These are phyloP conservation scores for Sporisorium graminicola DNA, from an alignment of 1,284 basidiomycete species.

Conservation along the genomic window DNA sequence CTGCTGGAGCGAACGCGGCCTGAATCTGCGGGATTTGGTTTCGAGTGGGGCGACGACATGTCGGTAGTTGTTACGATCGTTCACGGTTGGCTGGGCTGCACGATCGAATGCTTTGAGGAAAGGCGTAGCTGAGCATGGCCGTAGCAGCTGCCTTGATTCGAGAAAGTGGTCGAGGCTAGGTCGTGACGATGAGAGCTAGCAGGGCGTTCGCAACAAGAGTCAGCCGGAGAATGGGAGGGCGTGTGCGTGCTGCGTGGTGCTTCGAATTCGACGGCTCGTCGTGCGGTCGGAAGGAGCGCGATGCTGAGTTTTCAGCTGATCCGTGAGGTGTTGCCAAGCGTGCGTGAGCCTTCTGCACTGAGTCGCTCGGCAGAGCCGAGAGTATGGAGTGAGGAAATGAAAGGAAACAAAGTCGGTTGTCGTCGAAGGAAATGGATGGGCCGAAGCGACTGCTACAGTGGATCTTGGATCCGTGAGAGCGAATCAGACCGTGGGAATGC, in stretches of 20 bases:
- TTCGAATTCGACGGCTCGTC: neutral
- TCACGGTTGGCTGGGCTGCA: neutral
- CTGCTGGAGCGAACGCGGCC: conserved; percentile 46
- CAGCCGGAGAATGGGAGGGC: neutral
- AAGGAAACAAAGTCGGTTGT: too few species aligned
- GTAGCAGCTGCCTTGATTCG: neutral
- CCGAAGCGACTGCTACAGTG: neutral
- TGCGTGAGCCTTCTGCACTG: neutral
- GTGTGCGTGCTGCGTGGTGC: neutral
- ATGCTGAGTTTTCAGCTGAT: conserved; percentile 2
- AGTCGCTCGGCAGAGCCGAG: neutral
- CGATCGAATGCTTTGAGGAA: neutral
- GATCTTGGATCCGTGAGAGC: neutral
- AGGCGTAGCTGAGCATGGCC: neutral
- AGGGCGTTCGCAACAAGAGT: neutral
- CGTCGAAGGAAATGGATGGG: neutral
- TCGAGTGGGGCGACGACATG: conserved; percentile 18
- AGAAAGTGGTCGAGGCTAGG: neutral
- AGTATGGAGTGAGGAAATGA: neutral
- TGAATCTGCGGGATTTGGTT: conserved; percentile 1
- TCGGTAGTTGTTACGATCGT: conserved; percentile 4
- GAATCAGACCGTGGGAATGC: too few species aligned
- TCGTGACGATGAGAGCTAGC: neutral
- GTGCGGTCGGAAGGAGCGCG: neutral
- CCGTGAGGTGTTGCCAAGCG: neutral